Evolutionary conservation across 2,329 filamentous ascomycete species (phyloP).

Genomic region (Coniella lustricola): DNA sequence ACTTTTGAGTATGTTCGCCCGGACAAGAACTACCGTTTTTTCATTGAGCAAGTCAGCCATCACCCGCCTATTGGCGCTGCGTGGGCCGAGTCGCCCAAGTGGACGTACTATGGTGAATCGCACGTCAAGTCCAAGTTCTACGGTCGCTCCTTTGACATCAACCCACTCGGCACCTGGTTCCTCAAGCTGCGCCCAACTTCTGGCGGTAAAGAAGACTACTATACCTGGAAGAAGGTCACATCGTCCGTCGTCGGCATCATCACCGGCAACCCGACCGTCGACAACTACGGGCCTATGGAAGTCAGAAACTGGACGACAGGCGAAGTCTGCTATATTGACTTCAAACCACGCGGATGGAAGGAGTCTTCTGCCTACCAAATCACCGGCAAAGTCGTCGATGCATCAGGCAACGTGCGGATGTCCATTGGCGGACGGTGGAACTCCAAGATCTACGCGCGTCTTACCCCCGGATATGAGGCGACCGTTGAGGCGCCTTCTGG

Average conservation of each 20-base stretch:
- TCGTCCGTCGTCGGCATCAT: constrained; percentile 98
- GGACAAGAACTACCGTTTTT: constrained; percentile 96
- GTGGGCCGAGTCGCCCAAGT: constrained; percentile 84
- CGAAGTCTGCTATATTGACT: constrained; percentile 81
- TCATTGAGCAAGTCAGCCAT: constrained; percentile 96
- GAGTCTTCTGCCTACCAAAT: constrained; percentile 86
- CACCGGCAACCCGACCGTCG: constrained; percentile 90
- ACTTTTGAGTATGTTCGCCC: constrained; percentile 95
- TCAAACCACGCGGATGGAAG: constrained; percentile 95
- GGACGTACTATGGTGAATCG: constrained; percentile 97
- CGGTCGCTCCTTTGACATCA: constrained; percentile 95
- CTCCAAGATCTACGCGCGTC: constrained; percentile 88
- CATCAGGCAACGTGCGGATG: constrained; percentile 73
- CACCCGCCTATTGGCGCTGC: constrained; percentile 92
- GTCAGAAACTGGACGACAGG: constrained; percentile 96
- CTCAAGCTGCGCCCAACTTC: constrained; percentile 69
- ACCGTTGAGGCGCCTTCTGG: constrained; percentile 52
- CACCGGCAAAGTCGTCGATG: constrained; percentile 75
- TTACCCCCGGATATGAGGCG: constrained; percentile 85
- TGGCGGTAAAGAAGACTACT: constrained; percentile 76
- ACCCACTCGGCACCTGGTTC: constrained; percentile 96
- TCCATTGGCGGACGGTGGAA: constrained; percentile 95
- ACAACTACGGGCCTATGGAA: constrained; percentile 96
- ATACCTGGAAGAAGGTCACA: constrained; percentile 98
- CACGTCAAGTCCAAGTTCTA: constrained; percentile 96